A percentile compares a stretch with the other conserved stretches of the same genome.
Evolutionary conservation across 2,329 filamentous ascomycete genomes (phyloP).

Genomic region (Penicillium glabrum): DNA sequence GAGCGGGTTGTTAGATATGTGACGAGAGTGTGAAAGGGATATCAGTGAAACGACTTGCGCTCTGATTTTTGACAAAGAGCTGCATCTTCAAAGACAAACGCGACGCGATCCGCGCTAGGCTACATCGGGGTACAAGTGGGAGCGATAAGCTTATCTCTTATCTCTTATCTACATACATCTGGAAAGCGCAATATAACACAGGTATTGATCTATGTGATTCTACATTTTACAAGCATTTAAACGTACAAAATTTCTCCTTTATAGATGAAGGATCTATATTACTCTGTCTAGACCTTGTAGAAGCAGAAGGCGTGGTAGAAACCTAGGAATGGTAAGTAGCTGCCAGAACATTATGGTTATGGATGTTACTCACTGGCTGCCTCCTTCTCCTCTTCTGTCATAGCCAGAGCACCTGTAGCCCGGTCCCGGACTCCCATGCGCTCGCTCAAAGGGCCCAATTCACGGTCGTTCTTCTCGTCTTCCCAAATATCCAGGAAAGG

Average conservation of each 20-base stretch:
- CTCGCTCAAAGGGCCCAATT: conserved; percentile 81
- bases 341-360: background rate
- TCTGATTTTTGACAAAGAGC: conserved; percentile 1
- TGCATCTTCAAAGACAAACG: conserved; percentile 18
- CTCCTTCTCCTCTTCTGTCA: conserved; percentile 86
- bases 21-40: background rate
- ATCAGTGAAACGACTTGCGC: background rate
- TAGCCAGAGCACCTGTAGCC: conserved; percentile 63
- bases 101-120: conserved; percentile 34
- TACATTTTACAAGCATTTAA: background rate
- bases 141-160: conserved; percentile 17
- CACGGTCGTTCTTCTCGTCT: conserved; percentile 79
- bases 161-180: background rate
- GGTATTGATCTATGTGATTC: background rate
- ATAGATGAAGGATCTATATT: background rate
- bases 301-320: conserved; percentile 97
- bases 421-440: conserved; percentile 90
- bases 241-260: background rate
- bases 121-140: conserved; percentile 26
- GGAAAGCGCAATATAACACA: background rate
- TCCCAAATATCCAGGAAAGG: conserved; percentile 90
- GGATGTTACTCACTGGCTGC: conserved; percentile 61
- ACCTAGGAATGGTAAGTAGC: conserved; percentile 32
- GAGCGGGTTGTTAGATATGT: no score
- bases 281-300: conserved; percentile 72